Percentiles rank a stretch among this genome's conserved stretches.
These are phyloP conservation scores for Lyophyllum atratum DNA, from an alignment of 768 basidiomycete genomes.

Conservation along the genomic window DNA sequence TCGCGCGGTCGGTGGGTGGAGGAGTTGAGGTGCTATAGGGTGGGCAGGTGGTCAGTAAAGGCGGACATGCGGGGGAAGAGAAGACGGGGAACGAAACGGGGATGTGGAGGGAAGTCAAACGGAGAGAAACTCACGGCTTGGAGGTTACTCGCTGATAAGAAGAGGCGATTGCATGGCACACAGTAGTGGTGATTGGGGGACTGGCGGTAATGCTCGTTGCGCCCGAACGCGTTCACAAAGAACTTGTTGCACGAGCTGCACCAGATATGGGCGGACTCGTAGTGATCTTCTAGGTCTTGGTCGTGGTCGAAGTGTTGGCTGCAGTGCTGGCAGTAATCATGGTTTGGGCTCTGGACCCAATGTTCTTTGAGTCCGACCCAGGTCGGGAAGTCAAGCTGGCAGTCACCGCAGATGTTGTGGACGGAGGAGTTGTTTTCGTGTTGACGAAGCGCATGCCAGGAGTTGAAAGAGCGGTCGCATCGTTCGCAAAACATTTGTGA, in stretches of 20 bases:
- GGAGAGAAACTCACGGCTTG: conserved; percentile 15
- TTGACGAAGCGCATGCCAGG: conserved; percentile 27
- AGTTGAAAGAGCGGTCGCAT: conserved; percentile 40
- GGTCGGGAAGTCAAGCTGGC: conserved; percentile 46
- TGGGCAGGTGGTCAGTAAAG: not conserved
- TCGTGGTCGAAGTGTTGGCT: conserved; percentile 38
- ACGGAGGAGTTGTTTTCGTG: conserved; percentile 35
- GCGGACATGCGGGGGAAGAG: not conserved
- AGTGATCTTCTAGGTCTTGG: conserved; percentile 41
- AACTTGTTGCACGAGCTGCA: conserved; percentile 44
- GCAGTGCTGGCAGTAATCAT: conserved; percentile 57
- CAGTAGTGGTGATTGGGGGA: conserved; percentile 46
- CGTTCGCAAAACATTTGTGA: conserved; percentile 36
- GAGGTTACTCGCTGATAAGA: conserved; percentile 41
- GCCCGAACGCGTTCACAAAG: conserved; percentile 38
- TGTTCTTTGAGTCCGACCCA: conserved; percentile 45
- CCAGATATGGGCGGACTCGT: conserved; percentile 37
- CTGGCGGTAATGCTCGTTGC: conserved; percentile 53
- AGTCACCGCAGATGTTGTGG: conserved; percentile 50
- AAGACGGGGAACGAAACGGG: not conserved
- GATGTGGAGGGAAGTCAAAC: not conserved
- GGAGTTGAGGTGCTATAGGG: conserved; percentile 51
- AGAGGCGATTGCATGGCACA: conserved; percentile 40
- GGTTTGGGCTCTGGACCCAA: conserved; percentile 48
- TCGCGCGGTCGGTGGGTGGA: conserved; percentile 44